Percentiles rank a stretch among this genome's conserved stretches.
Evolutionary conservation across 2,329 filamentous ascomycete genomes (phyloP).

Genomic region (Talaromyces sp.): DNA sequence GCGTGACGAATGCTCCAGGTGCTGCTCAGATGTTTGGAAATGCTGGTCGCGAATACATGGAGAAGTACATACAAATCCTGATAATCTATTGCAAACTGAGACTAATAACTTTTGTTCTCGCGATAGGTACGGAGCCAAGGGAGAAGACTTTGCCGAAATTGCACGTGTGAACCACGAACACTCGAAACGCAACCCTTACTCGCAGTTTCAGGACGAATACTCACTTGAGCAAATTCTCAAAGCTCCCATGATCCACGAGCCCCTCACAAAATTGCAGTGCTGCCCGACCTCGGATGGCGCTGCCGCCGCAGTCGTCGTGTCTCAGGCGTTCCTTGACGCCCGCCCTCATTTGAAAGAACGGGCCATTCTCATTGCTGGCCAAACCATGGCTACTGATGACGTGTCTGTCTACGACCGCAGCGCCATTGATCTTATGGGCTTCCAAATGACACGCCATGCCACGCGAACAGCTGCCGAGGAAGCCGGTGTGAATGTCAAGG

Average conservation of each 20-base stretch:
- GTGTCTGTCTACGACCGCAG: conserved; percentile 72
- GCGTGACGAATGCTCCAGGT: conserved; percentile 74
- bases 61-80: conserved; percentile 57
- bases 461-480: conserved; percentile 66
- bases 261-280: conserved; percentile 96
- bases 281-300: conserved; percentile 93
- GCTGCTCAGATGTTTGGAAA: conserved; percentile 96
- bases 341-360: conserved; percentile 75
- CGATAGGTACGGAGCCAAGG: conserved; percentile 71
- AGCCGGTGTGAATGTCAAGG: conserved; percentile 57
- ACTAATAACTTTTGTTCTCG: background rate
- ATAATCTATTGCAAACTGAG: background rate
- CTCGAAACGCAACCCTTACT: conserved; percentile 89
- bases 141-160: conserved; percentile 91
- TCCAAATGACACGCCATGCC: conserved; percentile 74
- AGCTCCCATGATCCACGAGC: conserved; percentile 72
- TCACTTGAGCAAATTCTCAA: conserved; percentile 75
- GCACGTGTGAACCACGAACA: conserved; percentile 89
- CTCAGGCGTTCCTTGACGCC: conserved; percentile 79
- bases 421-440: conserved; percentile 85
- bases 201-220: conserved; percentile 94
- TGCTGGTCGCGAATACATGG: conserved; percentile 88
- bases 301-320: conserved; percentile 83
- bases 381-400: conserved; percentile 79
- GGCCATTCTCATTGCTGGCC: conserved; percentile 85